Base-by-base conservation (phyloP, 768 basidiomycete genomes). In the Trametes cingulata region DNA sequence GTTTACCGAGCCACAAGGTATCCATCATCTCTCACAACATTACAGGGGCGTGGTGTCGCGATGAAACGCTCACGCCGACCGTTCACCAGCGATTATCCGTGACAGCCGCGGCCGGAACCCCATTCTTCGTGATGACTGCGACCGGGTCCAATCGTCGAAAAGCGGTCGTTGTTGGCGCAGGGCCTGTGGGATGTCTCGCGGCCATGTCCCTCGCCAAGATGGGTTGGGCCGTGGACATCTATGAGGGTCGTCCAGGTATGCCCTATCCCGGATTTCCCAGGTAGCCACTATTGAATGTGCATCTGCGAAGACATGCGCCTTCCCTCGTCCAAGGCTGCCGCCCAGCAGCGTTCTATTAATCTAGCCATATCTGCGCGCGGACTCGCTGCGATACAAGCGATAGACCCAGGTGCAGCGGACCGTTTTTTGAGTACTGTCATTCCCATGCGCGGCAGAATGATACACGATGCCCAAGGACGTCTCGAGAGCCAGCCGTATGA, bases 401-500 rank as follows among this genome's bases (percentile, higher is more conserved):
- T 99, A 63, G 90, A 95, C 75, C 78, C 85, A 41, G 81, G 78
- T 37, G 77, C 85, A 63, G 85, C 90, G 24, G 79, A 84, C 54
- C 80, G 85, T 61, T 89, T 95, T 69, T 74, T 96, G 67, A 76
- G 86, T 65, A 80, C 85, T 29, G 88, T 87, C 40, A 95, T 98
- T 75, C 95, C 95, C 65, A 95, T 98, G 94, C 85, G 82, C 67
- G 95, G 94, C 43, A 83, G 96, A 51, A 96, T 98, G 93, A 93
- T 98, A 64, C 96, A 98, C 77, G 84, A 86, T 68, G 69, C 72
- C 61, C 77, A 84, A 66, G 90, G 91, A 58, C 81, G 82, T 65
- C 79, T 84, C 64, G 85, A 92, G 68, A 93, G 93, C 67, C 94
- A 96, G 76, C 75, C 78, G 52, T 97, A 97, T 75, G 95, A 96